Conservation (phyloP, 2,329 filamentous ascomycete genomes). For the Arthrobotrys megalospora region DNA sequence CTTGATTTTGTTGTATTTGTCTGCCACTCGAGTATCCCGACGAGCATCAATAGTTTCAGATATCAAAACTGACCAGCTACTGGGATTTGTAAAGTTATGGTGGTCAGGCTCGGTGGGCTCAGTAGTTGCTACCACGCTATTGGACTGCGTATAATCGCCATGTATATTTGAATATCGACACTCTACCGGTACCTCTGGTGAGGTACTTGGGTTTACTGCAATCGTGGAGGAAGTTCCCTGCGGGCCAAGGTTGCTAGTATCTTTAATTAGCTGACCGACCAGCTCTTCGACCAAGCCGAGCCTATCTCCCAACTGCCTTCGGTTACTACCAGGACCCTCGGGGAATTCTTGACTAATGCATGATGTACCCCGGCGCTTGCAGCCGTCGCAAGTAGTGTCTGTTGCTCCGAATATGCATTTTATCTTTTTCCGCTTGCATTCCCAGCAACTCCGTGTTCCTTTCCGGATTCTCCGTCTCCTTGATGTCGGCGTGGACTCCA, state of each 20-base stretch:
- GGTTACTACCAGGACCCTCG: slow-evolving; percentile 65
- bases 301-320: slow-evolving; percentile 69
- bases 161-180: background rate
- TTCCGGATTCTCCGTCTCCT: slow-evolving; percentile 71
- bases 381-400: slow-evolving; percentile 69
- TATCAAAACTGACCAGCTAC: background rate
- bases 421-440: slow-evolving; percentile 74
- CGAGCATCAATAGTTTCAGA: background rate
- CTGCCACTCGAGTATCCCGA: slow-evolving; percentile 26
- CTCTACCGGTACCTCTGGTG: slow-evolving; percentile 18
- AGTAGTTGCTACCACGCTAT: background rate
- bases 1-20: slow-evolving; percentile 64
- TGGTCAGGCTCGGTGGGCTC: background rate
- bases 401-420: slow-evolving; percentile 70
- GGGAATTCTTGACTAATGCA: slow-evolving; percentile 72
- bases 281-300: slow-evolving; percentile 70
- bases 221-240: background rate
- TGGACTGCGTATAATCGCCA: background rate
- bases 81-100: background rate
- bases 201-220: slow-evolving; percentile 38
- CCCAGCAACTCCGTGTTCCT: slow-evolving; percentile 74
- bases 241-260: slow-evolving; percentile 63
- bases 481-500: slow-evolving; percentile 54
- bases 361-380: slow-evolving; percentile 68
- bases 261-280: slow-evolving; percentile 70